Base-by-base conservation (phyloP, 108 stramenopile species). In the Pseudonitzschia delicatissima region DNA sequence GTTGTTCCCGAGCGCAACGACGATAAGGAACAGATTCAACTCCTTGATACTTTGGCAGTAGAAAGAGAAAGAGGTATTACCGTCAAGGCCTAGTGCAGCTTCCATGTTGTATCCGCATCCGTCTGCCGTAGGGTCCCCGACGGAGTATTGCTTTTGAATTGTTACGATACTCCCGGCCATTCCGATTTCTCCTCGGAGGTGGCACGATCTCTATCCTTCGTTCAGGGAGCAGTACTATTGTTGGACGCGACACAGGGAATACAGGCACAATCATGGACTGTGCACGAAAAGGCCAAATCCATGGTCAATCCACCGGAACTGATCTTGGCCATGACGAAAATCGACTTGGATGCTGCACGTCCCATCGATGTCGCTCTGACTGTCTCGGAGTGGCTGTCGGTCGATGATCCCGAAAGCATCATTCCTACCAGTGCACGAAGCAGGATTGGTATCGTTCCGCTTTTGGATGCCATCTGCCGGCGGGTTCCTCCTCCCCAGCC, bases 111-210 rank as follows among this genome's bases (percentile, higher is more conserved):
- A 96, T 68, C 83, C 68, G 0, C 95, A 95, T 57, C 80, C 83
- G 13, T 87, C 84, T 4, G 88, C 91, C 27, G 78, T 79, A 1
- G 81, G 76, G 25, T n/a, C n/a, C 80, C 80, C 45, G 79, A 89
- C 27, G 86, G 87, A 11, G 79, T 74, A 15, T 62, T 94, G 44
- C 64, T 98, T 20, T 68, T 98, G 17, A 97, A 99, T 68, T 89
- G 97, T 73, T 82, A 96, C 55, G 98, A 99, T 73, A 96, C 96
- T 5, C 98, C 98, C 8, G 98, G 98, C 4, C 98, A 99, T 67
- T 92, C 86, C 11, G 98, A 99, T 67, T 99, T 99, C 71, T 87
- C 91, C 35, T 79, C 86, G 67, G 98, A 99, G 68, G 98, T 97
- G 2, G 72, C 85, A 13, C 86, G 98, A 35, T 91, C 88, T 45